Evolutionary conservation across 179 eudicot species (phyloP).

Genomic region (Actinidia arguta): DNA sequence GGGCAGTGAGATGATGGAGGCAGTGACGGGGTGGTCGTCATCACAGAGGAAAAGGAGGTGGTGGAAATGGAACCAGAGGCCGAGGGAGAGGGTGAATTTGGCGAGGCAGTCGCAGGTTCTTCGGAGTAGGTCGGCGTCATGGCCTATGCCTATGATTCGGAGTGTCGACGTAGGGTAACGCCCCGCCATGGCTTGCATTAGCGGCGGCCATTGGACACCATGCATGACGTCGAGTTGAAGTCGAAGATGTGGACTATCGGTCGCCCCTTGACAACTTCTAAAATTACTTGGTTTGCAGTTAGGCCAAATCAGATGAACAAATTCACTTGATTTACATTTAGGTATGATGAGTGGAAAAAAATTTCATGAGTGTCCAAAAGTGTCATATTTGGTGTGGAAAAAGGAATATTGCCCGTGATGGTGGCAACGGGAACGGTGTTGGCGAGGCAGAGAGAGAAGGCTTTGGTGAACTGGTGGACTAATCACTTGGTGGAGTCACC

Average conservation of each 20-base stretch:
- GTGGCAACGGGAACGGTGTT: slow-evolving; percentile 31
- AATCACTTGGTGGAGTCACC: slow-evolving; percentile 83
- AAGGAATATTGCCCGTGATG: background rate
- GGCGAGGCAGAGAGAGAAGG: slow-evolving; percentile 60
- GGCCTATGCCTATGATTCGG: slow-evolving; percentile 69
- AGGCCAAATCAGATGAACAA: slow-evolving; percentile 83
- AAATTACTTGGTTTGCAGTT: slow-evolving; percentile 91
- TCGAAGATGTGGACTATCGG: slow-evolving; percentile 70
- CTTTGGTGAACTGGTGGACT: slow-evolving; percentile 62
- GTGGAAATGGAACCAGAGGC: slow-evolving; percentile 60
- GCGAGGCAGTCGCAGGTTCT: slow-evolving; percentile 75
- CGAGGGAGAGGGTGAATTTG: slow-evolving; percentile 69
- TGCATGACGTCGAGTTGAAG: slow-evolving; percentile 87
- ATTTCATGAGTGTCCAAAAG: slow-evolving; percentile 15
- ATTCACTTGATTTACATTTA: slow-evolving; percentile 74
- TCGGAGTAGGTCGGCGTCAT: slow-evolving; percentile 42
- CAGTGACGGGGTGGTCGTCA: slow-evolving; percentile 24
- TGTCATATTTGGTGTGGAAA: too few relatives aligned
- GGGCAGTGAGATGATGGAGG: slow-evolving; percentile 21
- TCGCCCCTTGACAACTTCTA: slow-evolving; percentile 65
- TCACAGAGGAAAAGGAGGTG: slow-evolving; percentile 44
- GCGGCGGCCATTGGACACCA: slow-evolving; percentile 95
- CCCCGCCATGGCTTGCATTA: slow-evolving; percentile 75
- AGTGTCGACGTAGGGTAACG: slow-evolving; percentile 53
- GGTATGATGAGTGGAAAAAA: slow-evolving; percentile 58